These are phyloP conservation scores for Trametes maxima DNA, from an alignment of 768 basidiomycete genomes.

Conservation along the genomic window DNA sequence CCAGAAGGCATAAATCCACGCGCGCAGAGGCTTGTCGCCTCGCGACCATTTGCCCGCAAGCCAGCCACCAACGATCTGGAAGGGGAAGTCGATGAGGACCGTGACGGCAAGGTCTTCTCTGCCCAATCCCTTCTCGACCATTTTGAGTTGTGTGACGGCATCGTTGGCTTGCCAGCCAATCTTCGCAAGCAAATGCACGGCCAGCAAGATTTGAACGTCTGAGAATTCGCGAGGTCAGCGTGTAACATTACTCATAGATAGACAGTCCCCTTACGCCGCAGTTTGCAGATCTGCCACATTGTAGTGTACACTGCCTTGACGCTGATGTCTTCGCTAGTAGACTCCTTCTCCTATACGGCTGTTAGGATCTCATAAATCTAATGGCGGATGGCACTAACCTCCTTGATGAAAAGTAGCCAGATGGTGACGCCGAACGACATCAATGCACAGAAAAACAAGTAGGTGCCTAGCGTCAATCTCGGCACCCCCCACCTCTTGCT, in stretches of 20 bases:
- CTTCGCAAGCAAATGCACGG: conserved; percentile 90
- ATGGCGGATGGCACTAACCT: conserved; percentile 52
- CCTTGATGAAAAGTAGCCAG: conserved; percentile 90
- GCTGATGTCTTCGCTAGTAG: conserved; percentile 82
- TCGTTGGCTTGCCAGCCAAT: conserved; percentile 95
- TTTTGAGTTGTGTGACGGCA: conserved; percentile 85
- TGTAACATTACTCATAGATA: background rate
- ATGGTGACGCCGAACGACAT: conserved; percentile 83
- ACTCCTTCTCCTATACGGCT: conserved; percentile 66
- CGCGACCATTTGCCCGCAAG: conserved; percentile 89
- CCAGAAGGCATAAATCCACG: conserved; percentile 93
- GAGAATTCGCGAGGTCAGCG: conserved; percentile 8
- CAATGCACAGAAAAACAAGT: conserved; percentile 85
- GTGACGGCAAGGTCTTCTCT: conserved; percentile 96
- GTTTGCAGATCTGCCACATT: conserved; percentile 91
- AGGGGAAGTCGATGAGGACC: conserved; percentile 96
- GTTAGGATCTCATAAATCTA: background rate
- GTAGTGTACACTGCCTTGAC: conserved; percentile 88
- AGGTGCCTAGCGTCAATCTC: conserved; percentile 69
- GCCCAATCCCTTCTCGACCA: conserved; percentile 95
- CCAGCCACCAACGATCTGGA: conserved; percentile 95
- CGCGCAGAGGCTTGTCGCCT: conserved; percentile 75
- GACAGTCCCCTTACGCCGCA: conserved; percentile 68
- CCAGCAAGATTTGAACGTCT: conserved; percentile 90
- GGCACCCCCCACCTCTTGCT: conserved; percentile 81